Conservation (phyloP, 352 stramenopile species). For the Peronospora farinosa region DNA sequence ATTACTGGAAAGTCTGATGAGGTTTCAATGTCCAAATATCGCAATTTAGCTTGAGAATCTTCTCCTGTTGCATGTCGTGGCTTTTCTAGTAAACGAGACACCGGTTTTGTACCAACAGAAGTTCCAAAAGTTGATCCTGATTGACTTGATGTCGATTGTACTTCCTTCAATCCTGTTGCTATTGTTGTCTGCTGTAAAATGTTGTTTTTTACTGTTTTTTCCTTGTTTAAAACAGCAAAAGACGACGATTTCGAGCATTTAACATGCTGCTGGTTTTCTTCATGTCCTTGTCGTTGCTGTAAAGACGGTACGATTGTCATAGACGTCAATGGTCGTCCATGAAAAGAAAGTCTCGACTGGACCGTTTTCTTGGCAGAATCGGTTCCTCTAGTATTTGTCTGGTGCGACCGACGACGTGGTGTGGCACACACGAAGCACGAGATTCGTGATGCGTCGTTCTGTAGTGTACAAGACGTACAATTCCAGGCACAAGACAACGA, state of each 20-base stretch:
- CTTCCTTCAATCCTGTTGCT: conserved; percentile 3
- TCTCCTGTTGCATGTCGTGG: conserved; percentile 36
- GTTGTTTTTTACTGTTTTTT: conserved; percentile 8
- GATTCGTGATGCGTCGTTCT: conserved; percentile 33
- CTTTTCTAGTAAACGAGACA: conserved; percentile 12
- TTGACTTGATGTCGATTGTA: conserved; percentile 10
- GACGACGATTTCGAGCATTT: conserved; percentile 7
- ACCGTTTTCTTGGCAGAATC: background rate
- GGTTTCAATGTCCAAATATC: conserved; percentile 47
- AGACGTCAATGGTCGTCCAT: background rate
- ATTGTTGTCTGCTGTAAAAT: conserved; percentile 9
- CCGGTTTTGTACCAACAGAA: background rate
- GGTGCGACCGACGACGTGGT: conserved; percentile 25
- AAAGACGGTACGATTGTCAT: too few relatives aligned
- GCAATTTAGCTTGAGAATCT: conserved; percentile 44
- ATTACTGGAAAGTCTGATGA: conserved; percentile 40
- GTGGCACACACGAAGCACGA: conserved; percentile 53
- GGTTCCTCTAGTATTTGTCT: background rate
- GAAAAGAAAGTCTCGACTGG: background rate
- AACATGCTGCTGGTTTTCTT: conserved; percentile 6
- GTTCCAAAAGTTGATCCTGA: conserved; percentile 3
- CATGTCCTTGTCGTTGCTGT: background rate
- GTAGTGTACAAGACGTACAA: conserved; percentile 61
- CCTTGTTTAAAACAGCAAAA: conserved; percentile 1
- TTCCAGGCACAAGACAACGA: conserved; percentile 18